These are phyloP conservation scores for Harringtonia lauricola DNA, from an alignment of 2,329 filamentous ascomycete genomes.

Conservation along the genomic window DNA sequence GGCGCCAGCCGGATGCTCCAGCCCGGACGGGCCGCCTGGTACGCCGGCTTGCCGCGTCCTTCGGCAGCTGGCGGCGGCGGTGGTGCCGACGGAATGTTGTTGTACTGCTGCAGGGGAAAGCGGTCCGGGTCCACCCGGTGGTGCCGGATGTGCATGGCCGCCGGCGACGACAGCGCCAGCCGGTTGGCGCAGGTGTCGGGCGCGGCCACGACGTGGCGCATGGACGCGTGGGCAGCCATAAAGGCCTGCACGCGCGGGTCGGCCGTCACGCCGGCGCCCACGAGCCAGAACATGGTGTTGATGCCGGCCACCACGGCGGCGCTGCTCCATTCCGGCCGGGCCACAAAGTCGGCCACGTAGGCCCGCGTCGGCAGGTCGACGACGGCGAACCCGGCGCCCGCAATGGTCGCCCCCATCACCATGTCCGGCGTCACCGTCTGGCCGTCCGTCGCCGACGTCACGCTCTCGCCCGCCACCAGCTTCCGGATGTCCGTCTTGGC, in stretches of 20 bases:
- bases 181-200: slow-evolving; percentile 65
- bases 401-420: slow-evolving; percentile 59
- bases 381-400: slow-evolving; percentile 66
- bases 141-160: slow-evolving; percentile 56
- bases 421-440: slow-evolving; percentile 70
- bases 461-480: slow-evolving; percentile 52
- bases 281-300: slow-evolving; percentile 66
- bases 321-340: slow-evolving; percentile 61
- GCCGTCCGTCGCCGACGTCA: slow-evolving; percentile 54
- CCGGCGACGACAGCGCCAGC: slow-evolving; percentile 56
- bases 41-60: slow-evolving; percentile 7
- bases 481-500: slow-evolving; percentile 41
- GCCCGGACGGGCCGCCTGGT: slow-evolving; percentile 31
- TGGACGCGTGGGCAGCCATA: slow-evolving; percentile 46
- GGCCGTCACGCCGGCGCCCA: slow-evolving; percentile 56
- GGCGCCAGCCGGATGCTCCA: slow-evolving; percentile 36
- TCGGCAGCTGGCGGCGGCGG: background rate
- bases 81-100: slow-evolving; percentile 30
- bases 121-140: slow-evolving; percentile 61
- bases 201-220: slow-evolving; percentile 71
- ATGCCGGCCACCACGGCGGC: slow-evolving; percentile 55
- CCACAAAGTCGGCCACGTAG: slow-evolving; percentile 60
- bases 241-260: slow-evolving; percentile 58
- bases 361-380: slow-evolving; percentile 63
- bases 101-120: slow-evolving; percentile 59